Percentiles rank a stretch among this genome's conserved stretches.
These are phyloP conservation scores for Borovskyia barvae DNA, from an alignment of 208 protist species.

Conservation along the genomic window DNA sequence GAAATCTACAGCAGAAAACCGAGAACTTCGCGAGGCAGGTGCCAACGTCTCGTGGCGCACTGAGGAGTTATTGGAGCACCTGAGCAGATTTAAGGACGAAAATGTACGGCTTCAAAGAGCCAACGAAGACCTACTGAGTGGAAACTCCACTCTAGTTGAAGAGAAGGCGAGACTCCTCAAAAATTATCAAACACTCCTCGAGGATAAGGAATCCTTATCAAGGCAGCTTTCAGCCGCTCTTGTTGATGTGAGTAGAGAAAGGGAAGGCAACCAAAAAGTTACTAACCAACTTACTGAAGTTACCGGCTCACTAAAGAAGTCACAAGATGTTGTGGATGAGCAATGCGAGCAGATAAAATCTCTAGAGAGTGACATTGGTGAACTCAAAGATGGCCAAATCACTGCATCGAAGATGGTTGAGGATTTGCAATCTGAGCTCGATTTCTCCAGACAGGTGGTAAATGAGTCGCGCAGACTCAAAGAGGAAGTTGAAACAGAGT, in stretches of 20 bases:
- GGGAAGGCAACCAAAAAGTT: not conserved
- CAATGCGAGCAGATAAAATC: slow-evolving; percentile 42
- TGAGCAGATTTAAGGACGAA: slow-evolving; percentile 30
- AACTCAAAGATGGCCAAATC: slow-evolving; percentile 25
- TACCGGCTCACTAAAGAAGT: not conserved
- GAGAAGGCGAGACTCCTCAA: too few species aligned
- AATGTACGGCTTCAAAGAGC: slow-evolving; percentile 14
- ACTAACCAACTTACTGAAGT: not conserved
- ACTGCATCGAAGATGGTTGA: slow-evolving; percentile 24
- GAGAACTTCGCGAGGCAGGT: slow-evolving; percentile 15
- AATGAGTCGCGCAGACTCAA: slow-evolving; percentile 23
- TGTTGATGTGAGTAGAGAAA: not conserved
- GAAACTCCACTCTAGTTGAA: too few species aligned
- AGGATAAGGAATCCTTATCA: not conserved
- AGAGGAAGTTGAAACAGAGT: slow-evolving; percentile 49
- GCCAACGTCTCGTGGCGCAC: slow-evolving; percentile 32
- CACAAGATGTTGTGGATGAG: slow-evolving; percentile 21
- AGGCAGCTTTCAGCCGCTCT: not conserved
- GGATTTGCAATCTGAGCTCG: slow-evolving; percentile 28
- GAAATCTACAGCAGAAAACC: slow-evolving; percentile 19
- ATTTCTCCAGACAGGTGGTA: slow-evolving; percentile 18
- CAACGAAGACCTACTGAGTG: not conserved
- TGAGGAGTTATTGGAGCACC: slow-evolving; percentile 25
- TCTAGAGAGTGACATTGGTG: slow-evolving; percentile 40
- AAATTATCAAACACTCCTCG: too few species aligned